Base-by-base conservation (phyloP, 78 protist species). In the Dictyostelium capitatum region DNA sequence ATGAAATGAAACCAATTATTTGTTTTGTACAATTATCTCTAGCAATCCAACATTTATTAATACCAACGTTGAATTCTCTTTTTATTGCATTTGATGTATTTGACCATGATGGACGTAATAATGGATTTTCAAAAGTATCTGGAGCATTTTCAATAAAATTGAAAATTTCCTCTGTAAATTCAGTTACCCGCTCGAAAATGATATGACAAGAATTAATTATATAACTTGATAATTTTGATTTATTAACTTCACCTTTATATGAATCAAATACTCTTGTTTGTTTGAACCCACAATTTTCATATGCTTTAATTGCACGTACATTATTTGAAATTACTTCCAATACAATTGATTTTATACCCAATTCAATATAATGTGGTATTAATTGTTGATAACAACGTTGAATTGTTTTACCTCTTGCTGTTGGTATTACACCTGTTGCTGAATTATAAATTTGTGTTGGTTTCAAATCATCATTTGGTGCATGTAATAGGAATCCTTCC, bases 201-300 rank as follows among this genome's bases (percentile, higher is more conserved):
- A n/a, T 47, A 19, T 28, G 25, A 6, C 32, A 4, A 3, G 17
- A 23, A 19, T 32, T 15, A 2, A 70, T 17, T 12, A 54, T 1
- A 70, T 28, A 28, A 5, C 14, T 4, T 37, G 32, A 11, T 41
- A 70, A 70, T 70, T 37, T 17, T 43, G 43, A 51, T 20, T 46
- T 73, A 7, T 47, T 46, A 7, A 73, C 4, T 12, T 51, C 70
- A 37, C 83, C 83, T 56, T 79, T 79, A n/a, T 79, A 79, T 7
- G 73, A 79, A 15, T 15, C 6, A 54, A 79, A 54, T 17, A 30
- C 43, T 20, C 83, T 51, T 53, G 11, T 19, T 8, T 17, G 15
- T 20, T 32, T 56, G 37, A 79, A 79, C 8, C 83, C 83, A 37
- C 83, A 79, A 37, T 20, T 28, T 20, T 79, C 50, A 54, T 79